Base-by-base conservation (phyloP, 257 asterid species). In the Cinchona pubescens region DNA sequence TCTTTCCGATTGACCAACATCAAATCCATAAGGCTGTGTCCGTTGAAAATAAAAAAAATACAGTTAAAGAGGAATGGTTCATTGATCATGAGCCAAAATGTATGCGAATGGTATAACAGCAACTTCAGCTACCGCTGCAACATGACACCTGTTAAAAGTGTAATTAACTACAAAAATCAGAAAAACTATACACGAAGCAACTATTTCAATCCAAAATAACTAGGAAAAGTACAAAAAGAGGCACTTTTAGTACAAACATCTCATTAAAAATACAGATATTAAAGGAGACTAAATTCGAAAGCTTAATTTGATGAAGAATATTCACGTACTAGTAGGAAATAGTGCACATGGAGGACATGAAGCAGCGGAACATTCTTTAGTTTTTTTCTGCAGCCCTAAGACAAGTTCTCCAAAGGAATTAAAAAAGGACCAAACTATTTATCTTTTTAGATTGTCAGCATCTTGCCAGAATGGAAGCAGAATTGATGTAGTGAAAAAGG, bases 1-100 rank as follows among this genome's bases (percentile, higher is more conserved):
- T 77, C 91, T 90, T 80, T 89, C 96, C 23, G 99, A 94, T 53
- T 91, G 83, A 63, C 98, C 99, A 42, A 95, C 92, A 64, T 95
- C 99, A 71, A 95, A 95, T 81, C 98, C 99, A 79, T 92, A 95
- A 32, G 98, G 99, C 99, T 95, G 79, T 19, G 75, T 27, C 71
- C 78, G 79, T 65, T 58, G 71, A n/a, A n/a, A n/a, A n/a, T n/a
- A 71, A 34, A 16, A 73, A 29, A 55, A 25, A 8, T 27, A 43
- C 55, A 46, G 61, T 81, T 68, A 75, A 74, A 49, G 55, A 73
- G 16, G 37, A 68, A 51, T 30, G 35, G 37, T 13, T 46, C 72
- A 53, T 65, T 58, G 35, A 35, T 45, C 25, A 25, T 42, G 72
- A 9, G 25, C 64, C 3, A 32, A 75, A 12, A 27, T 23, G 40